Base-by-base conservation (phyloP, 331 rosid genomes). In the Erythrophleum ivorense region DNA sequence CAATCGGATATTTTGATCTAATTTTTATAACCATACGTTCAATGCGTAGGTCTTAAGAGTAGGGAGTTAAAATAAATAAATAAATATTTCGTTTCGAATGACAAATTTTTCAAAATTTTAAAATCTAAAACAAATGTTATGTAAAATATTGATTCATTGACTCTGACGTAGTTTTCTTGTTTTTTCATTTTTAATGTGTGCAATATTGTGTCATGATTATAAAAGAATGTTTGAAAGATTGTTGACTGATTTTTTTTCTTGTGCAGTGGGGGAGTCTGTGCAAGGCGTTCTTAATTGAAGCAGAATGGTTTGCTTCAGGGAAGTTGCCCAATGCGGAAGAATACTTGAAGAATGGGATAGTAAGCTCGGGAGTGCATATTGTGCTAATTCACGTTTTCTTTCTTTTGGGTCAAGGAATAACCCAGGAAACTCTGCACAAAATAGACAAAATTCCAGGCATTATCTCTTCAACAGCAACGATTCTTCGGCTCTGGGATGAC, bases 401-500 rank as follows among this genome's bases (percentile, higher is more conserved):
- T 82, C 77, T 87, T 2, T 54, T 92, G 78, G 94, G 94, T 5
- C 49, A 78, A 40, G 83, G 85, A 13, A 21, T 90, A 19, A 83
- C 71, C 8, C 21, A 64, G 1, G 36, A 88, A 49, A 88, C 84
- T 6, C 60, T 82, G 24, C 5, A 72, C 0, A 70, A 72, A 57
- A 18, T 88, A 33, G 86, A 88, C 34, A 52, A 18, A 29, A 52
- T 38, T 14, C 90, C 97, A 15, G 36, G 14, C 66, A 60, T 92
- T 1, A 62, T 87, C 34, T 84, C 90, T 52, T 88, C 90, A 2
- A 3, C 88, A 0, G 92, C 94, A 9, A 75, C 91, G 18, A 87
- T 92, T 75, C 94, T 90, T 46, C 80, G 94, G 8, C 91, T 90
- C 19, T 92, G 92, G 94, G 94, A 92, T 81, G 94, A 92, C 83